These are phyloP conservation scores for Triangularia setosa DNA, from an alignment of 2,329 filamentous ascomycete genomes.

Conservation along the genomic window DNA sequence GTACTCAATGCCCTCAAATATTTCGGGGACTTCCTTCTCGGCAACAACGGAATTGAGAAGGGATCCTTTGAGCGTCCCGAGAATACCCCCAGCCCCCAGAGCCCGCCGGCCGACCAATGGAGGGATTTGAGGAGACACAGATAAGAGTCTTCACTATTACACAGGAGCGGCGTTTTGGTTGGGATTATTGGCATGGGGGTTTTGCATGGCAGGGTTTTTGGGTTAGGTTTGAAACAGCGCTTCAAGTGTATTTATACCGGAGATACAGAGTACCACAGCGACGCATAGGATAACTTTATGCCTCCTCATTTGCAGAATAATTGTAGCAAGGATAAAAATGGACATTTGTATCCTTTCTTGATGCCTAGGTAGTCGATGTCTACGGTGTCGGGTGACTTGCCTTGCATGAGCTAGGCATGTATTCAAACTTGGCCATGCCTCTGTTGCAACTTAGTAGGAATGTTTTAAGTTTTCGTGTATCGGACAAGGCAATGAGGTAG, in stretches of 20 bases:
- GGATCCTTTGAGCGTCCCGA: neutral
- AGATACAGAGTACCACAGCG: neutral
- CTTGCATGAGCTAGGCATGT: too few species aligned
- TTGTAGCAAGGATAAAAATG: too few species aligned
- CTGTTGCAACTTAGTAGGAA: too few species aligned
- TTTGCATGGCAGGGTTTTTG: neutral
- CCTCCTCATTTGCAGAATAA: too few species aligned
- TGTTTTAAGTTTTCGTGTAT: neutral
- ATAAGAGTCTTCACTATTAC: neutral
- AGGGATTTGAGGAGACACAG: constrained; percentile 21
- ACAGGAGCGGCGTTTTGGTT: neutral
- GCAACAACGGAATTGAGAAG: constrained; percentile 63
- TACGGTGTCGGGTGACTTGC: too few species aligned
- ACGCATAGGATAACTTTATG: too few species aligned
- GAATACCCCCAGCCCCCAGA: neutral
- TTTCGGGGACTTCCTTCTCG: constrained; percentile 74
- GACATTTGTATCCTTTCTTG: too few species aligned
- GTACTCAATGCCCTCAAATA: constrained; percentile 78
- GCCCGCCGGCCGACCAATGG: constrained; percentile 12
- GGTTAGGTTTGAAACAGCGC: neutral
- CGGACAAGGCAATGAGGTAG: neutral
- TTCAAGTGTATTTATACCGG: neutral
- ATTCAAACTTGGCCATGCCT: too few species aligned
- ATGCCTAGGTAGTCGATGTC: too few species aligned
- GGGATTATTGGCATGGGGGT: neutral